Conservation (phyloP, 805 yeast genomes). For the Starmerella khaoyaiensis region DNA sequence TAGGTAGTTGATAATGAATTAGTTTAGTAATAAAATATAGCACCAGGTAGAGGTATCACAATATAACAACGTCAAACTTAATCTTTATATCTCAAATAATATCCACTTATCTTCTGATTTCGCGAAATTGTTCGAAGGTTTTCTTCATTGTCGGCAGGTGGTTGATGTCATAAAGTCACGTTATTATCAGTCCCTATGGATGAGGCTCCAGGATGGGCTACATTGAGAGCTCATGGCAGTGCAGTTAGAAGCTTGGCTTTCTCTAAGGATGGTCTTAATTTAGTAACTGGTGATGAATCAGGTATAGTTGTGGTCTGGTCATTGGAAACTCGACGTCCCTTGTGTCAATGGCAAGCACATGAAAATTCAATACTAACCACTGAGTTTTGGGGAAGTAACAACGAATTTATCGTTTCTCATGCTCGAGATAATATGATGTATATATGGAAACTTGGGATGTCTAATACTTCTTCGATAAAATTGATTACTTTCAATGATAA, state of each 20-base stretch:
- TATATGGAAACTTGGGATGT: conserved; percentile 18
- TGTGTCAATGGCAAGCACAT: conserved; percentile 50
- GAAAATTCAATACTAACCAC: conserved; percentile 38
- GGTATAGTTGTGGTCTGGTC: conserved; percentile 63
- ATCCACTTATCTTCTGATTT: too few relatives aligned
- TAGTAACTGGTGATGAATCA: conserved; percentile 45
- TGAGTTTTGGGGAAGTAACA: conserved; percentile 28
- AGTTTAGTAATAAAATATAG: too few relatives aligned
- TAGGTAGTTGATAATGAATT: too few relatives aligned
- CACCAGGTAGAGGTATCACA: too few relatives aligned
- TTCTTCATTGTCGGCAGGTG: too few relatives aligned
- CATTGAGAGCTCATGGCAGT: conserved; percentile 29
- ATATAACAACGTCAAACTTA: too few relatives aligned
- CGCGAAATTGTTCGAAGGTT: too few relatives aligned
- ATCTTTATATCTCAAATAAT: too few relatives aligned
- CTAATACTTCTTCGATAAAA: not conserved
- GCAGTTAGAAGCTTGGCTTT: conserved; percentile 26
- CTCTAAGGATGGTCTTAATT: conserved; percentile 28
- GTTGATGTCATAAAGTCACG: too few relatives aligned
- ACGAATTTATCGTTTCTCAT: conserved; percentile 45
- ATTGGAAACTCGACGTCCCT: conserved; percentile 41
- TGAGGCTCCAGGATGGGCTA: conserved; percentile 19
- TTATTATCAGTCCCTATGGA: not conserved
- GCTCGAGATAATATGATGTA: conserved; percentile 46
- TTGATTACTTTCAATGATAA: too few relatives aligned